Base-by-base conservation (phyloP, 139 green algal species). In the Gonium pectorale region DNA sequence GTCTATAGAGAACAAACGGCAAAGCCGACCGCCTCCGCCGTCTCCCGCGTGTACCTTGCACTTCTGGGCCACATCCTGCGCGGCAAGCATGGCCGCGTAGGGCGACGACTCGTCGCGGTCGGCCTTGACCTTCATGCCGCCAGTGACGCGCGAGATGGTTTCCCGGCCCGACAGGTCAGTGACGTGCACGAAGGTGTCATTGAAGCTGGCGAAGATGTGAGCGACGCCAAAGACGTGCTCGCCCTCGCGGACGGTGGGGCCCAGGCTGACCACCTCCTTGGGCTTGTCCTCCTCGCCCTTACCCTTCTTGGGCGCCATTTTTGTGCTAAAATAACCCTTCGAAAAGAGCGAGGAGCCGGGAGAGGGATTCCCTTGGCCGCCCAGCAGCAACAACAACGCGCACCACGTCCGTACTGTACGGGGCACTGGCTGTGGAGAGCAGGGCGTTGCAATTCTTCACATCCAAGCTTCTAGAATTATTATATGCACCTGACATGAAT, bases 41-140 rank as follows among this genome's bases (percentile, higher is more conserved):
- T n/a, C 46, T 15, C 46, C 29, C n/a, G 5, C 9, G 9, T 59
- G n/a, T 82, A 98, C 96, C 97, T 99, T 99, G 96, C 96, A 98
- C 77, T 93, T 93, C 13, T 89, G 86, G 19, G 98, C 97, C 41
- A 99, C 98, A 82, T 99, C 98, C 93, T 99, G 98, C 15, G 98
- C 98, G 46, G 98, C 98, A 95, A 99, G 94, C 98, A 99, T 99
- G 66, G 98, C 98, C 52, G 98, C 98, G 88, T 99, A 99, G 62
- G 98, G 98, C 13, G 96, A 99, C 40, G 97, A 98, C 94, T 99
- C 98, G 82, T 99, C 98, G 63, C 97, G 95, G 88, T 99, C 98
- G 83, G 98, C 98, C 94, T 99, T 99, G 60, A 99, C 98, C 92
- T 99, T 99, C 98, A 99, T 99, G 87, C 98, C 98, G 74, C 98